Percentiles rank a stretch among this genome's conserved stretches.
Conservation (phyloP, 2,329 filamentous ascomycete genomes). For the Graphilbum ipis-grandicollis region DNA sequence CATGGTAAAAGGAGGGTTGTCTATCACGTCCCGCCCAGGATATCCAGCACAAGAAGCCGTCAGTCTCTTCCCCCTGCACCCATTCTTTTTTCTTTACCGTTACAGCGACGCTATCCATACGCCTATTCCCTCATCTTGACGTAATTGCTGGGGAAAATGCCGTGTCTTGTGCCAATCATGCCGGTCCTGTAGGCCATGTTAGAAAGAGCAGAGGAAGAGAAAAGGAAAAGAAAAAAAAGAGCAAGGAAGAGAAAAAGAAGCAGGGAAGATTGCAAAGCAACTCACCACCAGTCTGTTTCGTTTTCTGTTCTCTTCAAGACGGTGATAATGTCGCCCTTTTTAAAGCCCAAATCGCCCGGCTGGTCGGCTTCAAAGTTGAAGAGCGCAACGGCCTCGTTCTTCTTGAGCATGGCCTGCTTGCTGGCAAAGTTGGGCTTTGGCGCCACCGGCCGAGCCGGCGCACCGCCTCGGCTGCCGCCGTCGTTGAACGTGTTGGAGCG, state of each 20-base stretch:
- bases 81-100: neutral
- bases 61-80: neutral
- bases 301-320: slow-evolving; percentile 90
- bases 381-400: slow-evolving; percentile 76
- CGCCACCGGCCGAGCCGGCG: slow-evolving; percentile 63
- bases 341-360: slow-evolving; percentile 81
- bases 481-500: slow-evolving; percentile 35
- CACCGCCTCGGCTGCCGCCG: slow-evolving; percentile 24
- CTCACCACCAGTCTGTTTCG: slow-evolving; percentile 85
- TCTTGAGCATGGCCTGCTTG: slow-evolving; percentile 36
- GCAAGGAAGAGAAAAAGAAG: slow-evolving; percentile 27
- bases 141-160: slow-evolving; percentile 82
- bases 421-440: slow-evolving; percentile 72
- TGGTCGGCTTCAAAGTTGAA: slow-evolving; percentile 93
- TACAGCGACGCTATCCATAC: neutral
- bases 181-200: slow-evolving; percentile 48
- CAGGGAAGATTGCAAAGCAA: slow-evolving; percentile 10
- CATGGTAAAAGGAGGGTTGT: neutral
- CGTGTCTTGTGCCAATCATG: slow-evolving; percentile 64
- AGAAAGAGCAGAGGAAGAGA: neutral
- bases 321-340: slow-evolving; percentile 93
- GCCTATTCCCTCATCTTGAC: slow-evolving; percentile 44
- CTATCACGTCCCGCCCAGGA: neutral
- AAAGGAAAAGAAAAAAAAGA: slow-evolving; percentile 15
- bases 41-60: neutral